A percentile compares a stretch with the other conserved stretches of the same genome.
Evolutionary conservation across 495 filamentous ascomycete species (phyloP).

Genomic region (Collariella sp.): DNA sequence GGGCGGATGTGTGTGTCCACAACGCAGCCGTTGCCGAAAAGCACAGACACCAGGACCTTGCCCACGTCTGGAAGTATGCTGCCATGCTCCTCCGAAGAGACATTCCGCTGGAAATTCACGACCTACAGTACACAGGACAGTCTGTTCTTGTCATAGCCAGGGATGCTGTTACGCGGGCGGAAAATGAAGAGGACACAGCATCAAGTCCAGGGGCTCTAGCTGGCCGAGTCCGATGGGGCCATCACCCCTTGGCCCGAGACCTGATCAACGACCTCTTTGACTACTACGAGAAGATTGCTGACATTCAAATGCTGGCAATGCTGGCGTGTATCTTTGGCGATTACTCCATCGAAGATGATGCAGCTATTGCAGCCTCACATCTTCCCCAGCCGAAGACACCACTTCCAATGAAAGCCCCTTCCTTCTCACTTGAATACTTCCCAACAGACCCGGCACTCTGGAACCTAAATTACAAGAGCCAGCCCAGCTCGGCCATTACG

Average conservation of each 20-base stretch:
- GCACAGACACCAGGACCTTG: conserved; percentile 63
- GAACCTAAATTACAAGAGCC: conserved; percentile 40
- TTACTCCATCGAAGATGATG: conserved; percentile 41
- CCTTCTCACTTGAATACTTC: conserved; percentile 61
- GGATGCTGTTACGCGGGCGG: conserved; percentile 44
- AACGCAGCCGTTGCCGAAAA: conserved; percentile 72
- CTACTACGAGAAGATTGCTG: conserved; percentile 69
- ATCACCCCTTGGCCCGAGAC: conserved; percentile 70
- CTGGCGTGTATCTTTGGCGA: conserved; percentile 81
- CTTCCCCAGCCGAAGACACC: conserved; percentile 47
- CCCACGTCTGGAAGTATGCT: conserved; percentile 76
- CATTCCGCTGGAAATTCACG: conserved; percentile 58
- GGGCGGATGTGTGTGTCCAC: conserved; percentile 66
- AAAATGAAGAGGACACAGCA: conserved; percentile 28
- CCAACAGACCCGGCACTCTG: conserved; percentile 52
- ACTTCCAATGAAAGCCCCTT: conserved; percentile 55
- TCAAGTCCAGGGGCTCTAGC: conserved; percentile 30
- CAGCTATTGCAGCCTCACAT: conserved; percentile 38
- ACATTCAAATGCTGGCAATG: conserved; percentile 94
- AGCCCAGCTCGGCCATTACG: conserved; percentile 42
- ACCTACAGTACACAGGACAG: conserved; percentile 35
- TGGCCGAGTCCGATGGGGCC: conserved; percentile 74
- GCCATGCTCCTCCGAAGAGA: conserved; percentile 67
- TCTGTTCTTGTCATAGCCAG: conserved; percentile 55
- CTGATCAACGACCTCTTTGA: conserved; percentile 62